These are phyloP conservation scores for Geotrichum aggregatum DNA, from an alignment of 1,139 yeast genomes.

Conservation along the genomic window DNA sequence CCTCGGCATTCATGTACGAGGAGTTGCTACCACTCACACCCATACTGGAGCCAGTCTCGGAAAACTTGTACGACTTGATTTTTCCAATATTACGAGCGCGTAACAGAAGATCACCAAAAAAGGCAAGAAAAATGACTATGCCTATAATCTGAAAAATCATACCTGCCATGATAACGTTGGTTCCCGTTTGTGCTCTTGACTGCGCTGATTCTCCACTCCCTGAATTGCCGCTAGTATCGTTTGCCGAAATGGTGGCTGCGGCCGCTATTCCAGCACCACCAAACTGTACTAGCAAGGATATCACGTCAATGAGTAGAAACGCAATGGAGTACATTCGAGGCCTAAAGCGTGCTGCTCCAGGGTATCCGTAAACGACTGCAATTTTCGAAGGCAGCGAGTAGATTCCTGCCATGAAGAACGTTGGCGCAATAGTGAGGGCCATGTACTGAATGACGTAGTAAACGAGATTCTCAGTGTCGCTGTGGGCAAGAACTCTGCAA, in stretches of 20 bases:
- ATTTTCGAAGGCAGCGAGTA: conserved; percentile 73
- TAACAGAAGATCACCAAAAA: conserved; percentile 54
- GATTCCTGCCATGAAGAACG: conserved; percentile 84
- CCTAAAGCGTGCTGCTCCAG: conserved; percentile 53
- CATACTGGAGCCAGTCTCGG: background rate
- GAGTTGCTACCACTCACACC: too few species aligned
- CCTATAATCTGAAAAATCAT: conserved; percentile 72
- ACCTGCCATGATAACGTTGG: conserved; percentile 78
- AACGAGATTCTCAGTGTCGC: conserved; percentile 40
- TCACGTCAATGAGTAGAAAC: conserved; percentile 41
- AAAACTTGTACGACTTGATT: background rate
- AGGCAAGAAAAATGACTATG: conserved; percentile 57
- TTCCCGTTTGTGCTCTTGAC: conserved; percentile 51
- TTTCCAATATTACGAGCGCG: conserved; percentile 42
- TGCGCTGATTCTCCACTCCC: conserved; percentile 49
- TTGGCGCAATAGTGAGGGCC: conserved; percentile 76
- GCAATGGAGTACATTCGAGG: conserved; percentile 70
- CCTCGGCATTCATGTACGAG: background rate
- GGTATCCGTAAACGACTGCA: conserved; percentile 60
- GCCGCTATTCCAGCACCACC: background rate
- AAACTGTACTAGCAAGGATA: background rate
- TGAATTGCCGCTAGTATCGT: conserved; percentile 53
- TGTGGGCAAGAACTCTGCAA: conserved; percentile 53
- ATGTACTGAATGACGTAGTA: conserved; percentile 63
- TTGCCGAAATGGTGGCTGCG: too few species aligned